Evolutionary conservation across 2,329 filamentous ascomycete genomes (phyloP), one percentile per base, ranked within the genome.

Genomic region (Mycosphaerella arachidis): DNA sequence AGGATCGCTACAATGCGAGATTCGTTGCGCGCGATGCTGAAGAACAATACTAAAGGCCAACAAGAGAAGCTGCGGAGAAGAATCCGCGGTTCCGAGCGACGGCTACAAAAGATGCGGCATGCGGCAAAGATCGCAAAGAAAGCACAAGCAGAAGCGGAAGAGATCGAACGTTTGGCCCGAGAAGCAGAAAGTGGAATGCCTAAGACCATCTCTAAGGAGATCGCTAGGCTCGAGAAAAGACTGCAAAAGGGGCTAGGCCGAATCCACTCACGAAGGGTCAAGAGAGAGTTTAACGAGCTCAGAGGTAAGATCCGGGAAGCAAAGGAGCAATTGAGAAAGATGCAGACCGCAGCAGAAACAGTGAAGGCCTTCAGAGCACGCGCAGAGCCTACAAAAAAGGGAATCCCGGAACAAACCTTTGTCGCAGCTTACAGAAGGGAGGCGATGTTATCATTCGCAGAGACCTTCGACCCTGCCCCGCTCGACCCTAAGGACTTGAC

Each of bases 381-480:
- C 30, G 48, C 18, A 16, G 9, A n/a, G 30, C 27, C 35, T 30
- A 35, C 16, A 35, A 33, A 13, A 35, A 29, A 33, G 29, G 53
- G 30, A 9, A 40, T n/a, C 48, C 8, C 48, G 18, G 56, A 53
- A 46, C 24, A 40, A 6, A 24, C 30, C 13, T 24, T 45, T 5
- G 53, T 27, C 8, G 12, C 43, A 12, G 9, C 52, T 12, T 55
- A 57, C 56, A 62, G 52, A 55, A 57, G 46, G 40, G 53, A 58
- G 46, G 48, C 58, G 20, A 61, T 69, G 33, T 60, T 66, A n/a
- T 48, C 58, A 20, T 70, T 67, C 43, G 67, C 67, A 12, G 29
- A 58, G n/a, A 35, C 40, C 29, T 52, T 65, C 20, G 61, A 60
- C 46, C 57, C 59, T 18, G 20, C 45, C 27, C 35, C 24, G 30